These are phyloP conservation scores for Salvia sclarea DNA, from an alignment of 305 asterid genomes.

Conservation along the genomic window DNA sequence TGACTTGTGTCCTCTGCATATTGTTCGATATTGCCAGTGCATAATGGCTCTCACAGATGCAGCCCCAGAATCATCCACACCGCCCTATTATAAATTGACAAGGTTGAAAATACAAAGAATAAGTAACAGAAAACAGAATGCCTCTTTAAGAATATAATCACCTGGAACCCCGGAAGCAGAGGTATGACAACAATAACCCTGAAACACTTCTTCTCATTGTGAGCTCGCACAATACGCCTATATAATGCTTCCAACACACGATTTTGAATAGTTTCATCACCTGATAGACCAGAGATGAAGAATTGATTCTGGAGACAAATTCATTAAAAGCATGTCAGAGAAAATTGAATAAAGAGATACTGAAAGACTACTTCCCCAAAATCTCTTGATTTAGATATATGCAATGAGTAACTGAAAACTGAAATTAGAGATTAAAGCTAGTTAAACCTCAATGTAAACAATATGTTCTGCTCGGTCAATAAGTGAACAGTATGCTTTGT, in stretches of 20 bases:
- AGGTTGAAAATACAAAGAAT: conserved; percentile 14
- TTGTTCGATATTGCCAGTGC: conserved; percentile 98
- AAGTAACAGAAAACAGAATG: conserved; percentile 20
- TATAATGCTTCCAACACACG: conserved; percentile 83
- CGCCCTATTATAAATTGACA: conserved; percentile 62
- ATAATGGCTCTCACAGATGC: conserved; percentile 98
- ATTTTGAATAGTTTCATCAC: conserved; percentile 82
- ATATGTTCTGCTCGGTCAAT: conserved; percentile 92
- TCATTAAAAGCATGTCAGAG: conserved; percentile 31
- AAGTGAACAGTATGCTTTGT: conserved; percentile 86
- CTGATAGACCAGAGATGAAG: conserved; percentile 94
- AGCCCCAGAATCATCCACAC: conserved; percentile 97
- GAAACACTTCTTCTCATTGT: conserved; percentile 81
- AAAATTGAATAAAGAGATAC: not conserved
- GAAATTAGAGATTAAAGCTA: conserved; percentile 8
- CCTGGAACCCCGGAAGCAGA: conserved; percentile 98
- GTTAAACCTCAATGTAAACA: conserved; percentile 81
- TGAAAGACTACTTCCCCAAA: not conserved
- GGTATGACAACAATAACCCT: conserved; percentile 94
- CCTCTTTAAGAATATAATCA: conserved; percentile 31
- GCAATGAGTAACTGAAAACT: conserved; percentile 1
- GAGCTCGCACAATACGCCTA: conserved; percentile 83
- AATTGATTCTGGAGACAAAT: conserved; percentile 80
- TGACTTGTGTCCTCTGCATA: conserved; percentile 75
- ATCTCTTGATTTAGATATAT: not conserved